Base-by-base conservation (phyloP, 2,329 filamentous ascomycete species). In the Aspergillus viridinutans region DNA sequence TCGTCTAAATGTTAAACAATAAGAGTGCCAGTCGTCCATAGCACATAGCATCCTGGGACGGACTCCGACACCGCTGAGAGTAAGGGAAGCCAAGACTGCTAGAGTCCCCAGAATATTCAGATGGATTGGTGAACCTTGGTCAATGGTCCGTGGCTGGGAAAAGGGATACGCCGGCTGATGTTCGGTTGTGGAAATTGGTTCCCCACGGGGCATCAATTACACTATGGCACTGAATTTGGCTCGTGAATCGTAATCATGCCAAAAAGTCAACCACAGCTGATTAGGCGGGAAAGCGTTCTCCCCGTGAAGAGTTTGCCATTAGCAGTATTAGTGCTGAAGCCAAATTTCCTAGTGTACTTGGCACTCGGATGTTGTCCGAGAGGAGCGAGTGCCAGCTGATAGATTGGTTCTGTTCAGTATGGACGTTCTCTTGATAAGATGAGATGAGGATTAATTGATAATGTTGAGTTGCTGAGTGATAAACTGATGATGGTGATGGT, bases 281-380 rank as follows among this genome's bases (percentile, higher is more conserved):
- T 17, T 14, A 29, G 53, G 26, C 51, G 49, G 58, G 49, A 59
- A 60, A 60, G 52, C 20, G 48, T 58, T 60, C 58, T 56, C 23
- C 58, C 58, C 40, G 52, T 10, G 40, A 43, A 8, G 20, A 43
- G 2, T 43, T 43, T 43, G 26, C 35, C 35, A 3, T 54, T 49
- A 17, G 49, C 52, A 23, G 10, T 4, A 4, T 29, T 35, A 35
- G 29, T 6, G 21, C 26, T 29, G 26, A 29, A 50, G 25, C 26
- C 29, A 35, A 35, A 35, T 6, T 6, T 14, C 12, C 40, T 43
- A 43, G n/a, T 7, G 40, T 21, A 21, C 40, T 21, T 43, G 40
- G 20, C 17, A 9, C 40, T 43, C 40, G n/a, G 40, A 43, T 21
- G n/a, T 43, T 1, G 40, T 21, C 40, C n/a, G 40, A 35, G 29